Evolutionary conservation across 208 protist species (phyloP), one percentile per base, ranked within the genome.

Genomic region (Spongospora subterranea): DNA sequence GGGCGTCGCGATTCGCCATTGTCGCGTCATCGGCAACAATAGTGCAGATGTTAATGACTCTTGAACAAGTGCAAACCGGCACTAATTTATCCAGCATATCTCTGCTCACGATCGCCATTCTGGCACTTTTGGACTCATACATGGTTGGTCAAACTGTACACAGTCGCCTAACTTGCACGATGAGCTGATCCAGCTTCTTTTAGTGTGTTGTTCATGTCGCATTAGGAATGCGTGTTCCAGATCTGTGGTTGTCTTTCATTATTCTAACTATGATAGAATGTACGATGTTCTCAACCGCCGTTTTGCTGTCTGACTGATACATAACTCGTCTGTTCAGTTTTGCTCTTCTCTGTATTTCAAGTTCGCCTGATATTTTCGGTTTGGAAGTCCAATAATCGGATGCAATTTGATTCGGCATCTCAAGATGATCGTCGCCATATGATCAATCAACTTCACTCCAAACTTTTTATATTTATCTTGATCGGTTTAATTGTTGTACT

Each of bases 251-350:
- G 35, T 82, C 71, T 6, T 82, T 82, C n/a, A 35, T 82, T 13
- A 43, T 82, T 13, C n/a, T 82, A n/a, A 82, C 71, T 20, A 82
- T 82, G 71, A 45, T 82, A 6, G 71, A 82, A 82, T 82, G n/a
- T 43, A 13, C 11, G 35, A 6, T 60, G 13, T n/a, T n/a, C n/a
- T n/a, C 24, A 60, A 60, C 6, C 24, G 50, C 13, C 13, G 50
- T 60, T 60, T 60, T 60, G 50, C 13, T 6, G 50, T 60, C 50
- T n/a, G n/a, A n/a, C n/a, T n/a, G n/a, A n/a, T n/a, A 24, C 50
- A 6, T 60, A 60, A 60, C 50, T 6, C 24, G 50, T 60, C 50
- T n/a, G n/a, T 60, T 60, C 24, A 60, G 50, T 60, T 60, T 24
- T 60, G 50, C 35, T 82, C 17, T 82, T 82, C 40, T 82, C 71